Evolutionary conservation across 2,329 filamentous ascomycete species (phyloP).

Genomic region (Hypocreales sp.): DNA sequence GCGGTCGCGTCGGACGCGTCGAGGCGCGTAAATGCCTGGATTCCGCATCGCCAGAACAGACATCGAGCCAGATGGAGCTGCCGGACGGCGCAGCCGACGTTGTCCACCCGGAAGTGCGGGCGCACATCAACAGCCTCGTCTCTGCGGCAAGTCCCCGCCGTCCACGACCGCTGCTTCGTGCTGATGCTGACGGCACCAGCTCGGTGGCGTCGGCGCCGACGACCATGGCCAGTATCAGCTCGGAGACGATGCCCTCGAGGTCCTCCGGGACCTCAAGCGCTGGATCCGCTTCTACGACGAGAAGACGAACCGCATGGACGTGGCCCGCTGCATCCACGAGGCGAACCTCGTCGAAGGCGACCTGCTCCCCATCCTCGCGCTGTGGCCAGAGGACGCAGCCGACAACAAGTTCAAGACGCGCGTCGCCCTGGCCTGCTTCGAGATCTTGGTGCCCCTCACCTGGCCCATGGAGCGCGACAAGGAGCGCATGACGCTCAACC

Average conservation of each 20-base stretch:
- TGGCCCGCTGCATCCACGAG: slow-evolving; percentile 82
- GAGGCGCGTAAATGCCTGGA: slow-evolving; percentile 8
- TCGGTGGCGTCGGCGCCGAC: slow-evolving; percentile 68
- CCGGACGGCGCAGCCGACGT: slow-evolving; percentile 37
- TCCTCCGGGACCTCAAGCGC: slow-evolving; percentile 82
- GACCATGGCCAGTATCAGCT: slow-evolving; percentile 74
- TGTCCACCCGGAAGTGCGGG: slow-evolving; percentile 84
- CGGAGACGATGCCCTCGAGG: slow-evolving; percentile 84
- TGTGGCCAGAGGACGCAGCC: slow-evolving; percentile 59
- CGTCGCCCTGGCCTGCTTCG: slow-evolving; percentile 71
- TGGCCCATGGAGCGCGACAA: slow-evolving; percentile 78
- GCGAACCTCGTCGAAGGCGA: slow-evolving; percentile 86
- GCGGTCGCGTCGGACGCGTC: slow-evolving; percentile 9
- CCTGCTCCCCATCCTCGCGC: slow-evolving; percentile 72
- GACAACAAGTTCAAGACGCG: slow-evolving; percentile 64
- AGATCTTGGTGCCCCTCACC: slow-evolving; percentile 81
- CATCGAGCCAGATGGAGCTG: slow-evolving; percentile 31
- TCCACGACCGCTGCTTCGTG: not conserved
- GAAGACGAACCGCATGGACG: slow-evolving; percentile 85
- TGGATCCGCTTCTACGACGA: slow-evolving; percentile 94
- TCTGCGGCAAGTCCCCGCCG: slow-evolving; percentile 55
- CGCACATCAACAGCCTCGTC: slow-evolving; percentile 84
- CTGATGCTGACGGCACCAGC: slow-evolving; percentile 29
- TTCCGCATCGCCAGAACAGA: not conserved
- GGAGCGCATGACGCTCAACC: slow-evolving; percentile 77